Base-by-base conservation (phyloP, 2,329 filamentous ascomycete genomes). In the Endoconidiophora polonica region DNA sequence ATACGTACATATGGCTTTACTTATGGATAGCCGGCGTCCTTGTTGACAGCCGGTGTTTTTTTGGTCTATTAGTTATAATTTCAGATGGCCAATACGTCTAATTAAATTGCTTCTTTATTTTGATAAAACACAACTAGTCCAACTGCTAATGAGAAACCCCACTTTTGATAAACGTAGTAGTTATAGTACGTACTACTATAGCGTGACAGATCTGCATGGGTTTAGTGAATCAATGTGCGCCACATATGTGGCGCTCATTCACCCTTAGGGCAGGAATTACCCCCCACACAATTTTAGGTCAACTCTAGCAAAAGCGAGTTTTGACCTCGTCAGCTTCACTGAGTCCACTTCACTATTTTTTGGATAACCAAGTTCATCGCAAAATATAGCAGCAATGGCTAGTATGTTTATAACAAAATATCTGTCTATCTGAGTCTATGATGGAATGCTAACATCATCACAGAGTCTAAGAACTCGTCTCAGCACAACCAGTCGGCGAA, bases 381-480 rank as follows among this genome's bases (percentile, higher is more conserved):
- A 50, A 50, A 53, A 54, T 58, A 57, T 59, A 60, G 62, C 62
- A 66, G 61, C 60, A 58, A 66, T 66, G 65, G 65, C 65, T 59
- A 66, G 65, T 66, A 60, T 53, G 65, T 66, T 53, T 37, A 40
- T 48, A 33, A 38, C 46, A 40, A 20, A 40, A 12, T 18, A 9
- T 6, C 16, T 23, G 33, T 33, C 36, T 26, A 48, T 40, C 9
- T 10, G 29, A 43, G 12, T 20, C 10, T 40, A 16, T 18, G 12
- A 36, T 20, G 20, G 12, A 7, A 23, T 40, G 26, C 52, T 53
- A 51, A 54, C 52, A 44, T 36, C 24, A 55, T 46, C 38, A 53
- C 68, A 95, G 88, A 96, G 80, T 96, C 91, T 65, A 96, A 96
- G 87, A 96, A 96, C 83, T 93, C 86, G 75, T 95, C 90, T 66